Evolutionary conservation across 139 green algal species (phyloP), one percentile per base, ranked within the genome.

Genomic region (Asterochloris erici): DNA sequence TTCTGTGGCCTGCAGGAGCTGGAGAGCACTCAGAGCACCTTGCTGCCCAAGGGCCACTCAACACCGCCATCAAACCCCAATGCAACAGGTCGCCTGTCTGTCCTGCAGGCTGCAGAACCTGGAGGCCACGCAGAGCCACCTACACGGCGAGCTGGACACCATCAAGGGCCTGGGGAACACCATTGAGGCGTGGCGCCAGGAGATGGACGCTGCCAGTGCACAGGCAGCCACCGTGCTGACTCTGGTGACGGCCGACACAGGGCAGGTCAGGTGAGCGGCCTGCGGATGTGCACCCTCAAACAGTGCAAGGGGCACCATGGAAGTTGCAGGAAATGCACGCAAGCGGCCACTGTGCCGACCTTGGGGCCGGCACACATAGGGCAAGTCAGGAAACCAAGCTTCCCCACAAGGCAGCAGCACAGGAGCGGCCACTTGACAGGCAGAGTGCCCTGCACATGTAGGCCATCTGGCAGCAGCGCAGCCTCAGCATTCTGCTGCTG

Each of bases 121-220:
- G 60, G 76, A 80, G 76, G 68, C 60, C 21, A 80, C 26, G 38
- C 76, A 80, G 54, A 21, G 24, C 24, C 60, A 61, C 24, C 68
- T 80, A 15, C 27, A 62, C 76, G 68, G 76, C 24, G 76, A 80
- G 76, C 24, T 80, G 60, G 76, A 80, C 11, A 61, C 68, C 23
- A 70, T 80, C 60, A 80, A 80, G 61, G 60, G 24, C 12, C 60
- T 80, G 23, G 76, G 76, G 24, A 80, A 62, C 76, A 80, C 24
- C 76, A 80, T 80, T 47, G 76, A 80, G 76, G 76, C 60, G 13
- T 80, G 76, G 76, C 68, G 68, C n/a, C 76, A 80, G 17, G 60
- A 80, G 21, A 80, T 80, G 76, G 68, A 80, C 68, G 76, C 68
- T 54, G 76, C 76, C 13, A 62, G 76, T 11, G 76, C 76, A 21